Conservation (phyloP, 1,284 basidiomycete species). For the Cutaneotrichosporon mucoides region DNA sequence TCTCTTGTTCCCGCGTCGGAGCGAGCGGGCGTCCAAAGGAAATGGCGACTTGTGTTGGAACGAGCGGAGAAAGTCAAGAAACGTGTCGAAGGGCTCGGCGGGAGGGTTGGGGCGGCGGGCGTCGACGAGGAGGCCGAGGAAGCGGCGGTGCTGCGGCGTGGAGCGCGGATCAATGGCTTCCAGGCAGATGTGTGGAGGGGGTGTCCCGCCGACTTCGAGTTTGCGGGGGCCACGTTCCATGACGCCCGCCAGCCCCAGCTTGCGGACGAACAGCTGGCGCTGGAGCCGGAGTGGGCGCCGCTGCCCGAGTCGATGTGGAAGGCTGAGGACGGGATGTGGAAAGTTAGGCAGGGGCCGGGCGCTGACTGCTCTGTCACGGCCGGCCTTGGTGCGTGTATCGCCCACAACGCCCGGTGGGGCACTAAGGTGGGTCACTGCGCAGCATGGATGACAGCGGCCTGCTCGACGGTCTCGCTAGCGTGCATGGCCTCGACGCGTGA, state of each 20-base stretch:
- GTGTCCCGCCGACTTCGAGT: conserved; percentile 20
- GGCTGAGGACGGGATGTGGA: conserved; percentile 1
- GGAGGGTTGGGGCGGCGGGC: conserved; percentile 49
- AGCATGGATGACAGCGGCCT: too few relatives aligned
- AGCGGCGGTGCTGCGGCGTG: conserved; percentile 26
- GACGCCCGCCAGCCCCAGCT: conserved; percentile 29
- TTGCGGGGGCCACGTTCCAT: conserved; percentile 13
- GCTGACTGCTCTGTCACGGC: conserved; percentile 90
- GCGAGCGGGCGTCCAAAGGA: conserved; percentile 30
- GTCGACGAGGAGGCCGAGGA: conserved; percentile 41
- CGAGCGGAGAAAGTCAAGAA: conserved; percentile 83
- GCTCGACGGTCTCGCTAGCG: too few relatives aligned
- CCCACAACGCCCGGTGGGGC: conserved; percentile 64
- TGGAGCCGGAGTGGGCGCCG: conserved; percentile 24
- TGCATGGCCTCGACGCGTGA: too few relatives aligned
- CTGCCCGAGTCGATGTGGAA: conserved; percentile 10
- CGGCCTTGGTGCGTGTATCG: conserved; percentile 73
- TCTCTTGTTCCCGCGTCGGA: conserved; percentile 32
- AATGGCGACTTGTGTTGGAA: conserved; percentile 56
- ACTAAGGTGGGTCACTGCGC: conserved; percentile 56
- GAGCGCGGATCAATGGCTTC: conserved; percentile 30
- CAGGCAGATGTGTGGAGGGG: conserved; percentile 22
- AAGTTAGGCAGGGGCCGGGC: conserved; percentile 73
- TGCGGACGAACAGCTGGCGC: conserved; percentile 27
- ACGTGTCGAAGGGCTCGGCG: conserved; percentile 53